Evolutionary conservation across 2,329 filamentous ascomycete species (phyloP).

Genomic region (Hypoxylon sp.): DNA sequence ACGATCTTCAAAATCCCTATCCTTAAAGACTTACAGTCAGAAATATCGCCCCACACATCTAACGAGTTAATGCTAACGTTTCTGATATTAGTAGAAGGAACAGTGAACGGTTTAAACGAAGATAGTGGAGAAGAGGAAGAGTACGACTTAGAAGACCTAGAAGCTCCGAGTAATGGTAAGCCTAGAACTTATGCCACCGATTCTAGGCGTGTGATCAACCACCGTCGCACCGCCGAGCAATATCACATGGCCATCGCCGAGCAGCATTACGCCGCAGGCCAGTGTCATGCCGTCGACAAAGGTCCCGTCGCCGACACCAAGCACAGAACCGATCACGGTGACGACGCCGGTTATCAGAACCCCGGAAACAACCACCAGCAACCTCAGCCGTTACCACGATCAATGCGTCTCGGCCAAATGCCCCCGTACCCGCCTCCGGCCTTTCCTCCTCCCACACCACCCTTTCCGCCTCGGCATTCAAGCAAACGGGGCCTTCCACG

Average conservation of each 20-base stretch:
- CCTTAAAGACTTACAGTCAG: not conserved
- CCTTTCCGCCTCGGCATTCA: not conserved
- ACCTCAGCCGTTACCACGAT: not conserved
- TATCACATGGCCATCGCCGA: not conserved
- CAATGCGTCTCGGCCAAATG: not conserved
- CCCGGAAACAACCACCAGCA: not conserved
- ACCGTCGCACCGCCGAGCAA: not conserved
- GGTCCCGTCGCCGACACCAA: not conserved
- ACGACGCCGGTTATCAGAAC: not conserved
- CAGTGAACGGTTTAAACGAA: not conserved
- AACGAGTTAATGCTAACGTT: not conserved
- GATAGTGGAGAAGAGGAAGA: not conserved
- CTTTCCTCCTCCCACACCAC: conserved; percentile 16
- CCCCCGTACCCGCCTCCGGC: conserved; percentile 19
- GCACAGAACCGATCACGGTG: not conserved
- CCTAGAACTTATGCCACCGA: not conserved
- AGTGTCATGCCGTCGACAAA: not conserved
- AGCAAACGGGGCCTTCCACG: not conserved
- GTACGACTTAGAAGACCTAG: not conserved
- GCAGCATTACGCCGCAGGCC: not conserved
- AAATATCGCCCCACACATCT: not conserved
- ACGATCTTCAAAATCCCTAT: not conserved
- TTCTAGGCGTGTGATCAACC: not conserved
- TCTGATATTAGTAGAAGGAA: not conserved
- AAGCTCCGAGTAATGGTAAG: not conserved